Evolutionary conservation across 2,329 filamentous ascomycete species (phyloP), one percentile per base, ranked within the genome.

Genomic region (Trichoderma gracile): DNA sequence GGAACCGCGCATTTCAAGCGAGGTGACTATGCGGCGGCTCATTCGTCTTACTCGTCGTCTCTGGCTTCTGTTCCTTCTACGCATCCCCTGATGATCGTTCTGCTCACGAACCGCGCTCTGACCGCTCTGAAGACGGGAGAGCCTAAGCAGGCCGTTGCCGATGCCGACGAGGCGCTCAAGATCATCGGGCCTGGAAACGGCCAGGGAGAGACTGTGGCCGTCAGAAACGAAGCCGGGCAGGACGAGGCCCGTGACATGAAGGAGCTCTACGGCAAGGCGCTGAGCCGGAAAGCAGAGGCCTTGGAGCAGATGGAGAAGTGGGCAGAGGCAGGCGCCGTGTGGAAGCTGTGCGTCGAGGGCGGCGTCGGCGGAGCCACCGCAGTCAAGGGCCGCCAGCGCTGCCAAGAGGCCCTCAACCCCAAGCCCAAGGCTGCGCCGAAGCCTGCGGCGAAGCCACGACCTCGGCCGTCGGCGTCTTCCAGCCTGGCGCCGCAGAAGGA

Each of bases 271-370:
- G 93, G 92, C 60, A 99, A 98, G 76, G 94, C 94, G 0, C 80
- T 98, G 33, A 94, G 91, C 78, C 89, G 95, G 61, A 98, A 98
- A 79, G 95, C 95, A 0, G 95, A 99, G 78, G 95, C 93, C 1
- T 82, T 98, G 8, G 95, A 99, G 76, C 90, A 97, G 73, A 89
- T 99, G 82, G 95, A 99, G 78, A 92, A 90, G 74, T 99, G 94
- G 94, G 78, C 80, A 3, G 94, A 98, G 57, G 95, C 95, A 1
- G 88, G 87, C 0, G 79, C 81, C 2, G 87, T 91, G 0, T 99
- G 95, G 95, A 87, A 89, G 71, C 80, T 85, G 62, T 93, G 92
- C 40, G 90, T 98, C 1, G 90, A 96, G 76, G 86, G 86, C 27
- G 92, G 93, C 4, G 86, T 96, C 17, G 94, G 95, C n/a, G 94